Evolutionary conservation across 2,329 filamentous ascomycete genomes (phyloP).

Genomic region (Apiospora arundinis): DNA sequence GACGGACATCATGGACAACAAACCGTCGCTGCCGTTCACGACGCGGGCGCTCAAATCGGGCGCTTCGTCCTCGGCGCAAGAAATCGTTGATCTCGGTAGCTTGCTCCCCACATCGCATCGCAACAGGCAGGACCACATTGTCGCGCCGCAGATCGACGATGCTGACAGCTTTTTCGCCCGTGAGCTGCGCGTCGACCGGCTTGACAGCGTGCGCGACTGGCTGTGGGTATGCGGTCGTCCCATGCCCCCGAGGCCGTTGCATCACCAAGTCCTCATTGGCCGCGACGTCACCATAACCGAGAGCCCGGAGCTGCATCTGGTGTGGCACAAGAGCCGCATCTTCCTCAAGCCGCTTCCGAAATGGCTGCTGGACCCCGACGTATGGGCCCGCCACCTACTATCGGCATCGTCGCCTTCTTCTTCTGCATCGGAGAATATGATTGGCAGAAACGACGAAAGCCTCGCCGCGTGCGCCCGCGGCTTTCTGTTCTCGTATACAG

Average conservation of each 20-base stretch:
- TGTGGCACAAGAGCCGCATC: conserved; percentile 47
- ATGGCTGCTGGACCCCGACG: conserved; percentile 44
- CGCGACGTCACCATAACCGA: conserved; percentile 46
- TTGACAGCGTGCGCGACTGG: conserved; percentile 39
- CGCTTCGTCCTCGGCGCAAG: background rate
- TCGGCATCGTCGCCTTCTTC: background rate
- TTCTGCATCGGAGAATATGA: background rate
- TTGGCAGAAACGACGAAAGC: background rate
- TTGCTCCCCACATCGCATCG: conserved; percentile 41
- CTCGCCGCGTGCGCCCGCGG: conserved; percentile 31
- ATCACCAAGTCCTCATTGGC: conserved; percentile 42
- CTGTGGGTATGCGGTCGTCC: conserved; percentile 41
- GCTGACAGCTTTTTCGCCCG: conserved; percentile 31
- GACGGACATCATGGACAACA: conserved; percentile 21
- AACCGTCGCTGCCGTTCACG: conserved; percentile 27
- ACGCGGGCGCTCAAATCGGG: conserved; percentile 24
- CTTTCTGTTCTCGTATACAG: conserved; percentile 47
- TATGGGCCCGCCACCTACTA: conserved; percentile 42
- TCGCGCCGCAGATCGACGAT: conserved; percentile 28
- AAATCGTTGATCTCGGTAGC: conserved; percentile 25
- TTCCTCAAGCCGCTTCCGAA: conserved; percentile 48
- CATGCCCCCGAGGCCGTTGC: conserved; percentile 46
- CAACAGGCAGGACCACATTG: conserved; percentile 37
- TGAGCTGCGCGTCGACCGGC: conserved; percentile 40
- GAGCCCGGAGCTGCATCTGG: conserved; percentile 45